Base-by-base conservation (phyloP, 768 basidiomycete genomes). In the Boletus huronensis region DNA sequence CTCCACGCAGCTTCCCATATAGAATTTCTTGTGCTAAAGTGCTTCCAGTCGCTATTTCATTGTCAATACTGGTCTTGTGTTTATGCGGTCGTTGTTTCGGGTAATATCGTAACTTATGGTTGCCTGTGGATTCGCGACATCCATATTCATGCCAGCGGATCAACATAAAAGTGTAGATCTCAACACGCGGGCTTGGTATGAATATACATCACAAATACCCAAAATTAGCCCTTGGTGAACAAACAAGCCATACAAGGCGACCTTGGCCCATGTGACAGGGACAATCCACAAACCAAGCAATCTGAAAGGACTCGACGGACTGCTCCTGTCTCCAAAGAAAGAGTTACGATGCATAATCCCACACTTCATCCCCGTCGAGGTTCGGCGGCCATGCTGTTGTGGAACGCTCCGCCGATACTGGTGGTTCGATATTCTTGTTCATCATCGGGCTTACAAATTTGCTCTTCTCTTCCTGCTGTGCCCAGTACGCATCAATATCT, bases 381-480 rank as follows among this genome's bases (percentile, higher is more conserved):
- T 58, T 49, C 55, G 64, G 59, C 50, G 56, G 54, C 71, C 70
- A 70, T 36, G 48, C 36, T 19, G 52, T 73, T 39, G 78, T 78
- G 49, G 75, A 80, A 42, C 79, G 77, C 69, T 79, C 77, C 55
- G 74, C 74, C 52, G 79, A 80, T 17, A 76, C 70, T 38, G 74
- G 69, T 65, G 48, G 42, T 34, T 57, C 58, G 48, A 56, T 51
- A 16, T 56, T 38, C 38, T 49, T 48, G n/a, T 23, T 40, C 46
- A 11, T 29, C 29, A 21, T 16, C 48, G 32, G 31, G 50, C 50
- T 54, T 43, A 43, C 42, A 38, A 48, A 54, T 6, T 19, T 16
- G 23, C 40, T 23, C 48, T 17, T 6, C 38, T 38, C 40, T 45
- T 38, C 62, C 54, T 76, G 73, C 56, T 70, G 65, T 29, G 64